A percentile compares a stretch with the other conserved stretches of the same genome.
These are phyloP conservation scores for Psilocybe sp. DNA, from an alignment of 768 basidiomycete species.

Conservation along the genomic window DNA sequence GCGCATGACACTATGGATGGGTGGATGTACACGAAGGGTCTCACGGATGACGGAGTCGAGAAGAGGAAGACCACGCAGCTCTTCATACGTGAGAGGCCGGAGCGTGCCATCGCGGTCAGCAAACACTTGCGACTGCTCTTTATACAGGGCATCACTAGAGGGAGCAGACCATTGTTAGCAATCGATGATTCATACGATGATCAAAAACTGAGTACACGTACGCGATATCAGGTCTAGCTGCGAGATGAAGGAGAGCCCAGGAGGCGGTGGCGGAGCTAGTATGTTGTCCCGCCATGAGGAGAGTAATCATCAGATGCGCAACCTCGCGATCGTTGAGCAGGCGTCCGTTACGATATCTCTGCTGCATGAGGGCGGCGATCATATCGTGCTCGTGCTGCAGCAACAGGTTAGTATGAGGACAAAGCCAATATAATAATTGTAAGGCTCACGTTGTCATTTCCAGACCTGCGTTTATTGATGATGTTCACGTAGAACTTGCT, in stretches of 20 bases:
- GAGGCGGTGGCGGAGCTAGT: slow-evolving; percentile 91
- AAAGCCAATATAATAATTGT: neutral
- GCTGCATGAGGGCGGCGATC: slow-evolving; percentile 83
- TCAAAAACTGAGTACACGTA: slow-evolving; percentile 34
- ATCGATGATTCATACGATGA: neutral
- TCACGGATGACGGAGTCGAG: slow-evolving; percentile 91
- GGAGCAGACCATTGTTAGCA: neutral
- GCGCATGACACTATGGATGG: slow-evolving; percentile 94
- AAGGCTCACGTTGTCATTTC: slow-evolving; percentile 38
- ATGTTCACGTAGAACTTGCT: slow-evolving; percentile 90
- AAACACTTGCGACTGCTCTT: slow-evolving; percentile 86
- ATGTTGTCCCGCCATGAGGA: slow-evolving; percentile 99
- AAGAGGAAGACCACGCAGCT: slow-evolving; percentile 76
- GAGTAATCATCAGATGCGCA: slow-evolving; percentile 97
- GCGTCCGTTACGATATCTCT: slow-evolving; percentile 81
- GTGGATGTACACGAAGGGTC: slow-evolving; percentile 90
- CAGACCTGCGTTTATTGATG: slow-evolving; percentile 66
- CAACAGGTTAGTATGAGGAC: slow-evolving; percentile 5
- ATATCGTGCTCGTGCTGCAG: slow-evolving; percentile 76
- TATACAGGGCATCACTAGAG: slow-evolving; percentile 73
- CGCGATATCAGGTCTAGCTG: slow-evolving; percentile 70
- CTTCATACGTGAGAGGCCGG: slow-evolving; percentile 81
- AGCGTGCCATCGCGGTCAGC: slow-evolving; percentile 77
- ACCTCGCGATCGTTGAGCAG: slow-evolving; percentile 84
- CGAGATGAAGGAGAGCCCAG: slow-evolving; percentile 89